Evolutionary conservation across 176 grass and related monocot genomes (phyloP).

Genomic region (Thalia dealbata): DNA sequence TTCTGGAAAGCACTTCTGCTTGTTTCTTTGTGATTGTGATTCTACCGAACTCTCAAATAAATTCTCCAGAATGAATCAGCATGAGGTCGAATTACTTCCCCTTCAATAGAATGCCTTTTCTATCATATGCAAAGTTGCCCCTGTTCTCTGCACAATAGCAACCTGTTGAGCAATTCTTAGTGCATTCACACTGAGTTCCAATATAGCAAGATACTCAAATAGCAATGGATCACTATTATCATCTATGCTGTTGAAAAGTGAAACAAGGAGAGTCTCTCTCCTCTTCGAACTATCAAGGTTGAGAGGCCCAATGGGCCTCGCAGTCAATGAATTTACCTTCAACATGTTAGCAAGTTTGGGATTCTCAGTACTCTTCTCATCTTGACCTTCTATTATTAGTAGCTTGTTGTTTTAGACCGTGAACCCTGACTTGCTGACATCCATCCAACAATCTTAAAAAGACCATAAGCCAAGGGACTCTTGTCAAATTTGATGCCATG

Average conservation of each 20-base stretch:
- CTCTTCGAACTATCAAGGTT: constrained; percentile 48
- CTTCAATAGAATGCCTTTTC: constrained; percentile 40
- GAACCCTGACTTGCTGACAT: constrained; percentile 49
- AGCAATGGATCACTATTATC: constrained; percentile 33
- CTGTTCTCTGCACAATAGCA: constrained; percentile 51
- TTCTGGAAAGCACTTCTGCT: constrained; percentile 1
- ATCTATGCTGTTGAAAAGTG: constrained; percentile 54
- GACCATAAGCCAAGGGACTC: constrained; percentile 55
- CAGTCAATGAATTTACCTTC: constrained; percentile 24
- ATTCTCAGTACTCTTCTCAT: constrained; percentile 34
- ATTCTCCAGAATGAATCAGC: constrained; percentile 65
- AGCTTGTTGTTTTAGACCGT: constrained; percentile 66
- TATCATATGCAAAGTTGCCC: constrained; percentile 29
- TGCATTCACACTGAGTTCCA: constrained; percentile 31
- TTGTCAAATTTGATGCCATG: constrained; percentile 28
- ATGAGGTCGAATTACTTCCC: constrained; percentile 47
- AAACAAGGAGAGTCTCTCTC: constrained; percentile 30
- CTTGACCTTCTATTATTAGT: constrained; percentile 39
- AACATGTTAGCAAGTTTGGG: constrained; percentile 37
- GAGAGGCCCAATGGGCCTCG: constrained; percentile 34
- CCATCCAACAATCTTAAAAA: constrained; percentile 52
- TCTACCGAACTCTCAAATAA: constrained; percentile 59
- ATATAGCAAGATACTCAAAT: constrained; percentile 31
- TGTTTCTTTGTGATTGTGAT: constrained; percentile 23
- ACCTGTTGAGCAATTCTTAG: constrained; percentile 10